phyloP scores from a whole-genome alignment of 441 rosid genomes.

The Erodium texanum region DNA sequence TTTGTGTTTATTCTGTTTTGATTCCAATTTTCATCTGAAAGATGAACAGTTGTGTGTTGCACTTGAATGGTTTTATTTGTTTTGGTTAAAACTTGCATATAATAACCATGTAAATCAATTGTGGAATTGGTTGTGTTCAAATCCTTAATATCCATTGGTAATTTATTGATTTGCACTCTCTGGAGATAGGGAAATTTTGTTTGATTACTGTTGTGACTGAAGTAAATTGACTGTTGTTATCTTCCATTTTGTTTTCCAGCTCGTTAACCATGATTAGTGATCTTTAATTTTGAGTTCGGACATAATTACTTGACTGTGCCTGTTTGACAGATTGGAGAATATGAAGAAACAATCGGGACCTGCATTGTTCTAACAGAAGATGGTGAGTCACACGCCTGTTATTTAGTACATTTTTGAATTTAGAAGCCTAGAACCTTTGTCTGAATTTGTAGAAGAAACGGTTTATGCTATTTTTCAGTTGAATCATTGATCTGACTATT shows the following conservation, averaged over 20 bases:
- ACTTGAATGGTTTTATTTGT: neutral
- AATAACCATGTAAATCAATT: neutral
- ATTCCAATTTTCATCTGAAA: neutral
- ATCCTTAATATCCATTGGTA: neutral
- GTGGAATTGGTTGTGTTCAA: neutral
- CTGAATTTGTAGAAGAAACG: too few relatives aligned
- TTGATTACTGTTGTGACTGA: neutral
- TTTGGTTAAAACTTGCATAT: neutral
- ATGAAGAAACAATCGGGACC: slow-evolving; percentile 56
- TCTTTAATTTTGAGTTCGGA: neutral
- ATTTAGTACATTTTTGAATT: neutral
- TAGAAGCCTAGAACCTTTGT: neutral
- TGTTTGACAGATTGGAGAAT: slow-evolving; percentile 42
- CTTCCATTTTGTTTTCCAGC: neutral
- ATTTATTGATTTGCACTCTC: neutral
- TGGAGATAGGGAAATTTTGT: neutral
- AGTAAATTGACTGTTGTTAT: neutral
- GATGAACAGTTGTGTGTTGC: neutral
- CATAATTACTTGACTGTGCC: neutral
- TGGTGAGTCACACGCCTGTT: slow-evolving; percentile 26
- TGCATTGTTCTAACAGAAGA: slow-evolving; percentile 45
- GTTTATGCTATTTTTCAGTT: too few relatives aligned
- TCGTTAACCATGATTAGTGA: neutral
- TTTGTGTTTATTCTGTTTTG: neutral
- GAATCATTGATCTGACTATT: neutral